Conservation (phyloP, 306 rosid species). For the Sesbania bispinosa region DNA sequence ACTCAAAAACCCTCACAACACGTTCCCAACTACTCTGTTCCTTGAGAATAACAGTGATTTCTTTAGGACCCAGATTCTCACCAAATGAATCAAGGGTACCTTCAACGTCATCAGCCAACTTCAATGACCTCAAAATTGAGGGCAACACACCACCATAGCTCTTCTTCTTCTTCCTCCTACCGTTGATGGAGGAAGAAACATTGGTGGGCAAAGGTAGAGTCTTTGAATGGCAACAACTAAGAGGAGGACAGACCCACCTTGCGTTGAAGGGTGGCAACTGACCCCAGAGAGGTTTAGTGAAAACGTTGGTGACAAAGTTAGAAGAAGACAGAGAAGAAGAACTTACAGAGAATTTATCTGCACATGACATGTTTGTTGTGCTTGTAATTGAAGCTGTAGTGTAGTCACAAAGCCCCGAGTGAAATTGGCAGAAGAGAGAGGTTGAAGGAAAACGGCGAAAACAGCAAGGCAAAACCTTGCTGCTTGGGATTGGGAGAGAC, state of each 20-base stretch:
- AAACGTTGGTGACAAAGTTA: neutral
- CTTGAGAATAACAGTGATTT: slow-evolving; percentile 65
- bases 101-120: slow-evolving; percentile 36
- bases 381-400: neutral
- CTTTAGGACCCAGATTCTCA: slow-evolving; percentile 47
- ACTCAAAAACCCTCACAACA: slow-evolving; percentile 54
- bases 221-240: slow-evolving; percentile 42
- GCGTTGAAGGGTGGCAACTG: neutral
- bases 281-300: slow-evolving; percentile 15
- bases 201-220: slow-evolving; percentile 32
- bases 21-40: slow-evolving; percentile 66
- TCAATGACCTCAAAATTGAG: slow-evolving; percentile 48
- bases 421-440: neutral
- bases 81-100: slow-evolving; percentile 43
- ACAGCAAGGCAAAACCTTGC: no score
- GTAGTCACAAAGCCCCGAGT: neutral
- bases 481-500: no score
- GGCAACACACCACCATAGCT: slow-evolving; percentile 51
- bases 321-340: slow-evolving; percentile 20
- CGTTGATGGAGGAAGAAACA: slow-evolving; percentile 18
- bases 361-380: slow-evolving; percentile 27
- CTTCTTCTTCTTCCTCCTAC: slow-evolving; percentile 52
- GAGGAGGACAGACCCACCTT: slow-evolving; percentile 3
- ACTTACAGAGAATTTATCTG: slow-evolving; percentile 13
- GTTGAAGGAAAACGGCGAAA: no score